Conservation (phyloP, 257 asterid species). For the Cynanchum wilfordii region DNA sequence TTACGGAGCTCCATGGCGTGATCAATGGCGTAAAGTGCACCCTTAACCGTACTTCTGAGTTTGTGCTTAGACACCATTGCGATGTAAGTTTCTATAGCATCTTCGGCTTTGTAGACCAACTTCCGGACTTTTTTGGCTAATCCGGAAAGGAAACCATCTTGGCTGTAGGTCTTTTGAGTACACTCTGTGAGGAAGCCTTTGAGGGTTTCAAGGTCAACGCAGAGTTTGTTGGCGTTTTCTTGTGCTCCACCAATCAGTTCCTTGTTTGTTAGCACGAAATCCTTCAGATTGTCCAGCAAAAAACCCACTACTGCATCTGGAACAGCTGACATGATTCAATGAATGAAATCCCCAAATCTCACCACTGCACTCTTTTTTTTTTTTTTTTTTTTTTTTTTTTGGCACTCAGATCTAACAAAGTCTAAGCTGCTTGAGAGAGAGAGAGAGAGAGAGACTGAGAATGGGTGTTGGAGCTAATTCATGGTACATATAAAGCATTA, state of each 20-base stretch:
- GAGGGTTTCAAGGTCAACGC: background rate
- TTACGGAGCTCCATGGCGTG: background rate
- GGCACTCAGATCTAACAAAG: too few relatives aligned
- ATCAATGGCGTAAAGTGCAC: background rate
- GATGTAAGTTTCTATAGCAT: background rate
- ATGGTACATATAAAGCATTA: too few relatives aligned
- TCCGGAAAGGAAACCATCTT: background rate
- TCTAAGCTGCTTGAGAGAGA: too few relatives aligned
- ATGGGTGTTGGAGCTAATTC: too few relatives aligned
- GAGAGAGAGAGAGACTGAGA: too few relatives aligned
- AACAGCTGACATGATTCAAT: too few relatives aligned
- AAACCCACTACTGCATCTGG: too few relatives aligned
- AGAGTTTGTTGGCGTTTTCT: background rate
- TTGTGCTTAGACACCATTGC: slow-evolving; percentile 15
- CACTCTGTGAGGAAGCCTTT: background rate
- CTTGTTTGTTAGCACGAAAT: too few relatives aligned
- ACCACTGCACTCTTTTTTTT: too few relatives aligned
- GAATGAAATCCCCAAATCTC: too few relatives aligned
- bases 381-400: too few relatives aligned
- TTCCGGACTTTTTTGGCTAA: background rate
- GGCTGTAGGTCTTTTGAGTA: background rate
- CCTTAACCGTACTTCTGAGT: background rate
- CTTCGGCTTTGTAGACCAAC: background rate
- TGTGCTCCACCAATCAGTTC: background rate
- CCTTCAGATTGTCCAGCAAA: too few relatives aligned